Conservation (phyloP, 2,329 filamentous ascomycete genomes). For the Pseudogymnoascus sp. region DNA sequence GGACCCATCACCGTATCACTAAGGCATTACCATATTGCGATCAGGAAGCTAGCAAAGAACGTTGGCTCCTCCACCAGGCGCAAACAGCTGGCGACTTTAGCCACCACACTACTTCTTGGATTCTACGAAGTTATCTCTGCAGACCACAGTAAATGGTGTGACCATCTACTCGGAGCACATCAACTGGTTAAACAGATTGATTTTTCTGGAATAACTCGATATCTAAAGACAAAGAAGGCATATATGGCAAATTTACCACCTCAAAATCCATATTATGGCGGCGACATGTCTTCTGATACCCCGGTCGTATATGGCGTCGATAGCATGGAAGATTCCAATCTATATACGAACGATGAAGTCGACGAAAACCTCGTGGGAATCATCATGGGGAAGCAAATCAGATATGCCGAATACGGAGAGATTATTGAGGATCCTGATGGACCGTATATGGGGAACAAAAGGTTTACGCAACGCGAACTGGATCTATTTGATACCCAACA, state of each 20-base stretch:
- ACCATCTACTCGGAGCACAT: constrained; percentile 76
- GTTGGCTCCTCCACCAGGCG: constrained; percentile 62
- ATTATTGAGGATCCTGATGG: constrained; percentile 27
- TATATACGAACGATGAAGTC: constrained; percentile 31
- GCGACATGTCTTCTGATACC: constrained; percentile 15
- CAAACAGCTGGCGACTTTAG: constrained; percentile 72
- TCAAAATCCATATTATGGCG: constrained; percentile 30
- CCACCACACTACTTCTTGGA: constrained; percentile 73
- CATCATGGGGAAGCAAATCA: constrained; percentile 47
- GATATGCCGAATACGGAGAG: constrained; percentile 48
- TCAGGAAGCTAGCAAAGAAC: constrained; percentile 68
- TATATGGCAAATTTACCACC: constrained; percentile 27
- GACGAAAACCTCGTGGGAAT: constrained; percentile 49
- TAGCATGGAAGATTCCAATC: constrained; percentile 18
- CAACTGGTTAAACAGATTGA: constrained; percentile 78
- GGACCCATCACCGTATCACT: constrained; percentile 70
- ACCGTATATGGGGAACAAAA: constrained; percentile 11
- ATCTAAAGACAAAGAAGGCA: constrained; percentile 54
- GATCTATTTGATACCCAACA: constrained; percentile 71
- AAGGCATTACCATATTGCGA: constrained; percentile 83
- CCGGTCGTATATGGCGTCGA: constrained; percentile 10
- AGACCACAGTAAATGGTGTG: constrained; percentile 93
- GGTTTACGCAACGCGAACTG: constrained; percentile 47
- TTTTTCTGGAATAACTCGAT: constrained; percentile 61
- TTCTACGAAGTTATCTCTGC: constrained; percentile 95